These are phyloP conservation scores for Penicillium expansum DNA, from an alignment of 2,329 filamentous ascomycete genomes.

Conservation along the genomic window DNA sequence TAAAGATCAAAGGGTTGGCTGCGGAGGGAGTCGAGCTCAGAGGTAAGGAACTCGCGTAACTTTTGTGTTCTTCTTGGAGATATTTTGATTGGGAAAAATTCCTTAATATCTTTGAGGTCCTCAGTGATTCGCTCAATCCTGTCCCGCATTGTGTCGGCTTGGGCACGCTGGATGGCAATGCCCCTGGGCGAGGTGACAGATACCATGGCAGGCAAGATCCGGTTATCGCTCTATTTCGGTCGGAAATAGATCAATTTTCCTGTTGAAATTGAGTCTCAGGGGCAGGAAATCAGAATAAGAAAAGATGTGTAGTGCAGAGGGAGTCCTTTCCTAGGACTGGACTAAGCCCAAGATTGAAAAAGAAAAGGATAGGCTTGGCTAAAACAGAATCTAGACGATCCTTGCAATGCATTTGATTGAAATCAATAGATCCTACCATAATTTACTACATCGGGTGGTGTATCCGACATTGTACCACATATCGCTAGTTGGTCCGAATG, in stretches of 20 bases:
- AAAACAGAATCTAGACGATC: background rate
- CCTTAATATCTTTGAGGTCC: background rate
- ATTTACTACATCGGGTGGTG: background rate
- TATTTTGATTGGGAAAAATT: background rate
- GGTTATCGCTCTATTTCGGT: too few relatives aligned
- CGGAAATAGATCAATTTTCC: too few relatives aligned
- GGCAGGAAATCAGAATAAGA: background rate
- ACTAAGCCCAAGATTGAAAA: background rate
- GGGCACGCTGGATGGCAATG: background rate
- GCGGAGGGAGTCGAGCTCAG: background rate
- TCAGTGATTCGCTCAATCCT: background rate
- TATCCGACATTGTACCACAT: background rate
- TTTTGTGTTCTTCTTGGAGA: background rate
- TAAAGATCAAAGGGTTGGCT: background rate
- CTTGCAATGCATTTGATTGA: background rate
- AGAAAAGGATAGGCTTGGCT: background rate
- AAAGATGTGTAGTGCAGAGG: background rate
- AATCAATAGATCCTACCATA: background rate
- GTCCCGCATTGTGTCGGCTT: background rate
- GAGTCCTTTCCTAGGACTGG: background rate
- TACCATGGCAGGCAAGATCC: background rate
- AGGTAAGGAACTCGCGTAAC: background rate
- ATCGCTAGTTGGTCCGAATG: constrained; percentile 12
- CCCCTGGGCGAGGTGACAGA: background rate
- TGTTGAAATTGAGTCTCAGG: too few relatives aligned